Evolutionary conservation across 2,329 filamentous ascomycete species (phyloP).

Genomic region (Xylaria sp.): DNA sequence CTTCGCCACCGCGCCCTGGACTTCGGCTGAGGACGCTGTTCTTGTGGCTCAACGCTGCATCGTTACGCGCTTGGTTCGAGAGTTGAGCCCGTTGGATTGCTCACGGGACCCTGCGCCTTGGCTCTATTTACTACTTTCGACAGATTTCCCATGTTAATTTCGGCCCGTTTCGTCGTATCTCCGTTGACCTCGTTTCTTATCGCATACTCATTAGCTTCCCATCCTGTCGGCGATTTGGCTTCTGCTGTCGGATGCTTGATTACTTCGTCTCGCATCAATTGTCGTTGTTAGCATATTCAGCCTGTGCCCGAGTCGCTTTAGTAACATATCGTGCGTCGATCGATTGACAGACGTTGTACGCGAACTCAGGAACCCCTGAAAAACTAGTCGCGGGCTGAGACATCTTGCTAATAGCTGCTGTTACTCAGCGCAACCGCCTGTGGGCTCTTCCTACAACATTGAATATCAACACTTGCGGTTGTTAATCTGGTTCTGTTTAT

Average conservation of each 20-base stretch:
- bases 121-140: slow-evolving; percentile 20
- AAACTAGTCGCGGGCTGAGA: slow-evolving; percentile 39
- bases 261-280: slow-evolving; percentile 39
- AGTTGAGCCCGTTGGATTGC: slow-evolving; percentile 38
- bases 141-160: slow-evolving; percentile 44
- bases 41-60: slow-evolving; percentile 5
- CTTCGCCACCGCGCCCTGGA: slow-evolving; percentile 26
- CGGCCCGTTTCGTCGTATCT: slow-evolving; percentile 41
- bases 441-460: slow-evolving; percentile 18
- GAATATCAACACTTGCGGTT: slow-evolving; percentile 6
- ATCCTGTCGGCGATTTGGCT: slow-evolving; percentile 37
- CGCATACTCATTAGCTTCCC: slow-evolving; percentile 41
- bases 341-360: slow-evolving; percentile 43
- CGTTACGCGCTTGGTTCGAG: slow-evolving; percentile 37
- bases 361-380: slow-evolving; percentile 33
- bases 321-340: slow-evolving; percentile 42
- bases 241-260: slow-evolving; percentile 41
- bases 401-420: slow-evolving; percentile 37
- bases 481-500: slow-evolving; percentile 1
- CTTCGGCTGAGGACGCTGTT: slow-evolving; percentile 6
- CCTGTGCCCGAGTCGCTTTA: slow-evolving; percentile 40
- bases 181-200: slow-evolving; percentile 37
- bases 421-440: slow-evolving; percentile 37
- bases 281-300: slow-evolving; percentile 44
- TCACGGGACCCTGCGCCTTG: slow-evolving; percentile 18